phyloP scores from a whole-genome alignment of 176 grass and related monocot genomes.

The Aegilops sharonensis region DNA sequence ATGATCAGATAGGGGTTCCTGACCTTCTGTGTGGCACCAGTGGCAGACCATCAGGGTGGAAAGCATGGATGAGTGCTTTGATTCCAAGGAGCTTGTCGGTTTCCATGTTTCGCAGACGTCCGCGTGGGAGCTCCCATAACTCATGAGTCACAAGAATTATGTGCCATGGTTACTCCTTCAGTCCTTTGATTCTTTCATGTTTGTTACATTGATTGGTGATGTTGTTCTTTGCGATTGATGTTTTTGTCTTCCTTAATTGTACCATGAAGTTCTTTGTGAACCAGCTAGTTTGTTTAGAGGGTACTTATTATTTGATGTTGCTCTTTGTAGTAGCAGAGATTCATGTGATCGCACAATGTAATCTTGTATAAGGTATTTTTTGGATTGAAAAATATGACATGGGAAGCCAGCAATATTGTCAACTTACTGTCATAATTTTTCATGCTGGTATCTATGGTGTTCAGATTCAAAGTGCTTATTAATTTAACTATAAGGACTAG shows the following conservation, averaged over 20 bases:
- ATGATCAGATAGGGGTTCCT: slow-evolving; percentile 32
- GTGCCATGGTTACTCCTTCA: slow-evolving; percentile 21
- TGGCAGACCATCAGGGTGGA: slow-evolving; percentile 44
- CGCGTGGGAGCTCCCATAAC: slow-evolving; percentile 14
- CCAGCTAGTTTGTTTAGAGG: slow-evolving; percentile 8
- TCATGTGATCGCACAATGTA: slow-evolving; percentile 32
- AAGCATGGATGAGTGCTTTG: slow-evolving; percentile 36
- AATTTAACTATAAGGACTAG: not conserved
- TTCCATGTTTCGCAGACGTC: slow-evolving; percentile 49
- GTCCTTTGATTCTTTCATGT: slow-evolving; percentile 39
- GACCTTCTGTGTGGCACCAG: slow-evolving; percentile 46
- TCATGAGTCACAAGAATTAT: slow-evolving; percentile 23
- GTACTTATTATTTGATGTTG: slow-evolving; percentile 27
- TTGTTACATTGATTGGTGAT: slow-evolving; percentile 28
- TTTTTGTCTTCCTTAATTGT: slow-evolving; percentile 27
- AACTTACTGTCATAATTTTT: not conserved
- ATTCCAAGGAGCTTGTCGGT: slow-evolving; percentile 44
- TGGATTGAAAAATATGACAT: slow-evolving; percentile 16
- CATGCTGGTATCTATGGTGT: not conserved
- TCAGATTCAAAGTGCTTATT: not conserved
- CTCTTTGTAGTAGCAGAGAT: slow-evolving; percentile 8
- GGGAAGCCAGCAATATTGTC: not conserved
- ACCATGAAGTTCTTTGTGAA: slow-evolving; percentile 16
- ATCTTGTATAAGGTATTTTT: slow-evolving; percentile 33
- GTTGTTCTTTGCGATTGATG: slow-evolving; percentile 22